Conservation (phyloP, 1,284 basidiomycete species). For the Sanghuangporus sanghuang region DNA sequence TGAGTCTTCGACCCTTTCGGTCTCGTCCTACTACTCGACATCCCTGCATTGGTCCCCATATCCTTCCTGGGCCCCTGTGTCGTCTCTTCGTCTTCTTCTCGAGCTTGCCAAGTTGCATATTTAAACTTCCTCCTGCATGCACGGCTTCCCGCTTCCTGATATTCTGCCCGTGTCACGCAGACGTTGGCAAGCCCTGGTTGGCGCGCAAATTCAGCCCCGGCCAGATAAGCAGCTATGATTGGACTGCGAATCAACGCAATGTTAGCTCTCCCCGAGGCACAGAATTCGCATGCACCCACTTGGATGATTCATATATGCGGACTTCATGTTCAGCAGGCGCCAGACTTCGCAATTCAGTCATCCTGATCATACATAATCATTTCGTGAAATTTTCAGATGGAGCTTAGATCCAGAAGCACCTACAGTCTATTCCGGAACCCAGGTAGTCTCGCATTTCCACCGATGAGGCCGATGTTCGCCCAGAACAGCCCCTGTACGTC, state of each 20-base stretch:
- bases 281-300: constrained; percentile 46
- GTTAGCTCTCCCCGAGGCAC: not conserved
- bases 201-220: constrained; percentile 55
- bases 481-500: constrained; percentile 90
- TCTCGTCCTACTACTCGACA: not conserved
- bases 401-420: constrained; percentile 26
- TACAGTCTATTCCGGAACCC: constrained; percentile 76
- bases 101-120: not conserved
- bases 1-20: not conserved
- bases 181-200: constrained; percentile 43
- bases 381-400: not conserved
- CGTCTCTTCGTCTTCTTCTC: not conserved
- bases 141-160: constrained; percentile 73
- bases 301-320: constrained; percentile 60
- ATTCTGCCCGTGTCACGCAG: constrained; percentile 73
- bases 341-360: constrained; percentile 68
- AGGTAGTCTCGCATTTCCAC: constrained; percentile 74
- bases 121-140: constrained; percentile 66
- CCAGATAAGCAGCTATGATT: constrained; percentile 66
- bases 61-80: not conserved
- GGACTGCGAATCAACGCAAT: constrained; percentile 43
- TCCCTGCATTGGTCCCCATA: not conserved
- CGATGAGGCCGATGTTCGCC: constrained; percentile 87
- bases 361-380: constrained; percentile 31
- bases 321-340: constrained; percentile 77